Base-by-base conservation (phyloP, 139 green algal species). In the Picochlorum sp. region DNA sequence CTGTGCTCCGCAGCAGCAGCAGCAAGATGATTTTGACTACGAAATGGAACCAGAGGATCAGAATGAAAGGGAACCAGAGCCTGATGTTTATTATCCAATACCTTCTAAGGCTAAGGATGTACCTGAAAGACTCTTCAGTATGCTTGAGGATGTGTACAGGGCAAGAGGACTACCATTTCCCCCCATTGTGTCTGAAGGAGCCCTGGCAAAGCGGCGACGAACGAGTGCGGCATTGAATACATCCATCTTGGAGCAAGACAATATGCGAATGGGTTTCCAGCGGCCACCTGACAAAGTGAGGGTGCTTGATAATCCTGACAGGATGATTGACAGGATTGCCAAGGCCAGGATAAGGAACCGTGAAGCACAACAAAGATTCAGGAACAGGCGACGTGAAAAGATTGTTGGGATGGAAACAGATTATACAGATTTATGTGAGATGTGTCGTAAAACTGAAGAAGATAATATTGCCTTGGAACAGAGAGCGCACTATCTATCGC, bases 21-120 rank as follows among this genome's bases (percentile, higher is more conserved):
- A 41, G 9, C 34, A 41, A 11, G 8, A 1, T 41, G 28, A 30
- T 30, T 30, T 30, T 4, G 34, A 41, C 34, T 41, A 57, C 50
- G 50, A 57, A 6, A 49, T 57, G 50, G 50, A 57, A 26, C 23
- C 9, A 11, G 50, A 14, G 8, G 0, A 57, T 26, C 23, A 26
- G 50, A 49, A 26, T 49, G 23, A 57, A 57, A 57, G 9, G 10
- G 23, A 26, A 11, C 50, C 23, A 49, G 23, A 26, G 9, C 23
- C 50, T 26, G 10, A 49, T 58, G 50, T 49, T 49, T 49, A 58
- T 11, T 49, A 26, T 49, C 23, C 23, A 58, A 26, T 49, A 58
- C 23, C 50, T 58, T 58, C 23, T 26, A 26, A 58, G 23, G 50
- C 23, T 58, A 4, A 26, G 8, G 34, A 41, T 41, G 34, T 41